Base-by-base conservation (phyloP, 179 eudicot genomes). In the Beta corolliflora region DNA sequence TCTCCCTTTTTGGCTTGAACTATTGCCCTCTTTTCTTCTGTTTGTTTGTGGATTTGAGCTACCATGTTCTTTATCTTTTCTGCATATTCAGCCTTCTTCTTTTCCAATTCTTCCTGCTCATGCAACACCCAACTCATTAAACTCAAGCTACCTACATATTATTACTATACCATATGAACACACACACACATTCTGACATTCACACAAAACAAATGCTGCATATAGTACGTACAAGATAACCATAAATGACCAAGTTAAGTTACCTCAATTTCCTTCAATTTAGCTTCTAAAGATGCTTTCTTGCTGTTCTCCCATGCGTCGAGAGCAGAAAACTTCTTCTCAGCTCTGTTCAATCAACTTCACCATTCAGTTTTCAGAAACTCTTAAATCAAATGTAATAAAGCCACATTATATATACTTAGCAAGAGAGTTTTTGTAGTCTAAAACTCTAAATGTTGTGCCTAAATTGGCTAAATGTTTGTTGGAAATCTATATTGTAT, bases 11-110 rank as follows among this genome's bases (percentile, higher is more conserved):
- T 85, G 64, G 99, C 96, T 83, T 88, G 89, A 69, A 87, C 88
- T 88, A 89, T 78, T 0, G 98, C 97, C 82, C 93, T 87, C 86
- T 89, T 96, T 85, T 96, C 99, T 68, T 96, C 96, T 11, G 99
- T 93, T 86, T 88, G 84, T 80, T 91, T 92, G 91, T 93, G 99
- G 70, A 91, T 50, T 46, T 58, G 73, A 50, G 96, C 99, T 9
- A 82, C 83, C 87, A 84, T 85, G 89, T 95, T 94, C 60, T 81
- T 91, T 90, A 87, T 91, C 70, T 89, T 94, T 76, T 92, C 99
- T 53, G 86, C 93, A 46, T 92, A 89, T 69, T 89, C 94, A 19
- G 98, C 99, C 79, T 89, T 94, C 89, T 92, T 92, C 88, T 80
- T 89, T 84, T 90, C 94, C 19, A 91, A 80, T 75, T 86, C 80